Percentiles rank a stretch among this genome's conserved stretches.
These are phyloP conservation scores for Tetrahymena elliotti DNA, from an alignment of 73 alveolate species.

Conservation along the genomic window DNA sequence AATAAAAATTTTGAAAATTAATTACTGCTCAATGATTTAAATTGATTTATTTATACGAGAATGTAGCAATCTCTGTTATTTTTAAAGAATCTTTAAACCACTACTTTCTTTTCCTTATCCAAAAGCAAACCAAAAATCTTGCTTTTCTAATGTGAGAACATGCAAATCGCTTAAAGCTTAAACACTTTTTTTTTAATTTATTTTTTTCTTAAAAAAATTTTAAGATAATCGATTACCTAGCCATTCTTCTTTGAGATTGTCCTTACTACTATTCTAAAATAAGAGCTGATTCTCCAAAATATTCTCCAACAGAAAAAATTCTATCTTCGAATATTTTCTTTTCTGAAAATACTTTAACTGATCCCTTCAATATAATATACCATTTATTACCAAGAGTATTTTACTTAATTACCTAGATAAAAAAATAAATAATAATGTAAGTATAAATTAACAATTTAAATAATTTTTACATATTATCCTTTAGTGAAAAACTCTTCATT, in stretches of 20 bases:
- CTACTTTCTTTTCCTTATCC: neutral
- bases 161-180: neutral
- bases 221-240: neutral
- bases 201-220: neutral
- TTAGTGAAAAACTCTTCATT: neutral
- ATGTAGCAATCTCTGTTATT: neutral
- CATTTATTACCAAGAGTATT: neutral
- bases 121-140: neutral
- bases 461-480: neutral
- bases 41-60: neutral
- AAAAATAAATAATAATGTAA: neutral
- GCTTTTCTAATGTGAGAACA: neutral
- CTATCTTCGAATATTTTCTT: neutral
- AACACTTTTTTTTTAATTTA: neutral
- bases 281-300: neutral
- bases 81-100: neutral
- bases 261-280: neutral
- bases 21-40: neutral
- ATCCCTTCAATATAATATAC: neutral
- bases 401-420: neutral
- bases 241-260: neutral
- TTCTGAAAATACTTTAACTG: neutral
- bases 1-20: neutral
- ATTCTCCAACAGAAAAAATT: neutral
- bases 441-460: neutral